phyloP scores from a whole-genome alignment of 2,329 filamentous ascomycete genomes.

The Colletotrichum tanaceti region DNA sequence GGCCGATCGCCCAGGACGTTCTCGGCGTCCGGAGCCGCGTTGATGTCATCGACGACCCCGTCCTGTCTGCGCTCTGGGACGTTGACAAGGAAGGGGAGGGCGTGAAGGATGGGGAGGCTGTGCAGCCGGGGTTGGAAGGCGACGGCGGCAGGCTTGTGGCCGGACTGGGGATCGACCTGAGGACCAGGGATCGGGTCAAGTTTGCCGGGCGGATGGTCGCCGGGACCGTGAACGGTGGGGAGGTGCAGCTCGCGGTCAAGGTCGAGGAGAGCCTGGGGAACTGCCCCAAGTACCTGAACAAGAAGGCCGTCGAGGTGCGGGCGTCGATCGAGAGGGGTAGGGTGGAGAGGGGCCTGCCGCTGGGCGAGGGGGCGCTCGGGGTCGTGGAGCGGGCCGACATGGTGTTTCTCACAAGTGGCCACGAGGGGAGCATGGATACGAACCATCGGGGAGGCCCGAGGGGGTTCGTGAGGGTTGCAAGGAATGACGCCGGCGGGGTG shows the following conservation, averaged over 20 bases:
- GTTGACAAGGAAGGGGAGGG: constrained; percentile 56
- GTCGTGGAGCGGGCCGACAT: constrained; percentile 75
- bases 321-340: constrained; percentile 13
- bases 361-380: constrained; percentile 66
- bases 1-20: constrained; percentile 69
- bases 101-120: constrained; percentile 49
- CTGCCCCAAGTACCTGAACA: constrained; percentile 89
- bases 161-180: constrained; percentile 72
- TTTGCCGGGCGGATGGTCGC: constrained; percentile 76
- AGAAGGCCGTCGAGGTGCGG: constrained; percentile 67
- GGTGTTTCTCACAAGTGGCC: constrained; percentile 80
- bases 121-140: constrained; percentile 53
- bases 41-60: constrained; percentile 74
- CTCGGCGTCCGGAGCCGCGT: constrained; percentile 73
- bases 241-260: constrained; percentile 69
- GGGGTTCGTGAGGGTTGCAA: constrained; percentile 78
- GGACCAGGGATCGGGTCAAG: constrained; percentile 78
- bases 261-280: constrained; percentile 82
- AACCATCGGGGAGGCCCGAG: constrained; percentile 82
- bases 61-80: constrained; percentile 71
- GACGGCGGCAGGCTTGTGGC: constrained; percentile 54
- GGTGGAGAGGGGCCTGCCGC: constrained; percentile 49
- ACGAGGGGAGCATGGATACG: constrained; percentile 80
- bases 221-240: constrained; percentile 62
- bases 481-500: constrained; percentile 60